These are phyloP conservation scores for Cucurbita pepo DNA, from an alignment of 306 rosid species.

Conservation along the genomic window DNA sequence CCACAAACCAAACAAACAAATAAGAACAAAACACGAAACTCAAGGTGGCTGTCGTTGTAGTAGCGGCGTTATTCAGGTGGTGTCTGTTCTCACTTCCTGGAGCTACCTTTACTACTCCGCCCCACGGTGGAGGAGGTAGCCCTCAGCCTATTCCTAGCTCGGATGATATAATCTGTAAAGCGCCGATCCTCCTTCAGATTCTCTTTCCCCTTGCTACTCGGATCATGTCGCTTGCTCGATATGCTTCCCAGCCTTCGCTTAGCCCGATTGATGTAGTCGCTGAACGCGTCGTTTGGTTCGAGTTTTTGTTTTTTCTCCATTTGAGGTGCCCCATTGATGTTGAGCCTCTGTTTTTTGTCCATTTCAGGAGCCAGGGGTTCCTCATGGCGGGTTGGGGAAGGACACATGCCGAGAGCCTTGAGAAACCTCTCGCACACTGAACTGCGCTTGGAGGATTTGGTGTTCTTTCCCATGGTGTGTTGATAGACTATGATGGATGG, in stretches of 20 bases:
- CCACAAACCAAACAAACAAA: too few species aligned
- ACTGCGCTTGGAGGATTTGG: background rate
- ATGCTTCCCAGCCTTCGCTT: background rate
- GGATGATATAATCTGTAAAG: background rate
- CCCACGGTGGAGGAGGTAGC: slow-evolving; percentile 3
- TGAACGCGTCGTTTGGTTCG: background rate
- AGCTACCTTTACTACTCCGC: background rate
- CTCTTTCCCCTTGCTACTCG: background rate
- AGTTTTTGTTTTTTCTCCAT: background rate
- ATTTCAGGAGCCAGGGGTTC: background rate
- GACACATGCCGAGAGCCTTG: background rate
- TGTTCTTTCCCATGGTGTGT: background rate
- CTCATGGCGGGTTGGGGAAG: background rate
- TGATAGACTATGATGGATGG: background rate
- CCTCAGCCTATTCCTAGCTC: background rate
- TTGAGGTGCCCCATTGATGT: background rate
- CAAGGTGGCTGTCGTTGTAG: too few species aligned
- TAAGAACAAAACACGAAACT: too few species aligned
- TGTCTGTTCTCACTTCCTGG: too few species aligned
- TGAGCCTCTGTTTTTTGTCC: background rate
- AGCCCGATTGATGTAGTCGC: background rate
- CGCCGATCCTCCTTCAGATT: background rate
- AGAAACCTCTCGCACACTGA: background rate
- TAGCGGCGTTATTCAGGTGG: too few species aligned
- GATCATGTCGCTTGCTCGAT: background rate